These are phyloP conservation scores for Fusarium graminum DNA, from an alignment of 2,329 filamentous ascomycete genomes.

Conservation along the genomic window DNA sequence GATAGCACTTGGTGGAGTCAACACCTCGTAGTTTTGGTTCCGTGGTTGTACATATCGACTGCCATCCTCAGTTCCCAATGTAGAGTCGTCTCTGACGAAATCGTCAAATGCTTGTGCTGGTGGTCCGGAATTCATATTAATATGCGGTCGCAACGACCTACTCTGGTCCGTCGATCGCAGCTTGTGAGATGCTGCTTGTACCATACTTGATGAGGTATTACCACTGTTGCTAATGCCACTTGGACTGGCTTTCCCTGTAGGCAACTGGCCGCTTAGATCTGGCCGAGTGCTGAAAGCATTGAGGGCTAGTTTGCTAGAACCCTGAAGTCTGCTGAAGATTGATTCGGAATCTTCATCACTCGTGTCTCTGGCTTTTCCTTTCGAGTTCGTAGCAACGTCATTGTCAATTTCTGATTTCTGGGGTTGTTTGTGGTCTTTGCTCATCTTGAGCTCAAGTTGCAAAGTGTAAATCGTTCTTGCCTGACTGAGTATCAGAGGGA, in stretches of 20 bases:
- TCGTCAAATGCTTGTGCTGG: slow-evolving; percentile 52
- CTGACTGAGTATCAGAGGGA: not conserved
- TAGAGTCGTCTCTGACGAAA: slow-evolving; percentile 34
- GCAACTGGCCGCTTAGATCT: slow-evolving; percentile 29
- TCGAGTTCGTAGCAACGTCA: slow-evolving; percentile 18
- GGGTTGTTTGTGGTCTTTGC: slow-evolving; percentile 19
- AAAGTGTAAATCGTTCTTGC: not conserved
- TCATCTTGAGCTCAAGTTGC: slow-evolving; percentile 27
- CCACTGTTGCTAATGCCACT: slow-evolving; percentile 30
- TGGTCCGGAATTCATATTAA: slow-evolving; percentile 44
- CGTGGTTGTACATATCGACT: not conserved
- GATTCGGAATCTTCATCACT: slow-evolving; percentile 25
- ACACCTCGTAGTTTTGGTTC: not conserved
- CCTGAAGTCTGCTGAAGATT: slow-evolving; percentile 46
- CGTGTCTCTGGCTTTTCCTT: slow-evolving; percentile 41
- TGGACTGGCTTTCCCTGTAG: slow-evolving; percentile 41
- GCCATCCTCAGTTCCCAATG: slow-evolving; percentile 20
- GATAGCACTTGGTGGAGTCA: slow-evolving; percentile 5
- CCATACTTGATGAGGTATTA: slow-evolving; percentile 28
- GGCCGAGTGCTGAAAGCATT: slow-evolving; percentile 44
- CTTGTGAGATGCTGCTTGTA: slow-evolving; percentile 44
- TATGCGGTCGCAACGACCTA: slow-evolving; percentile 36
- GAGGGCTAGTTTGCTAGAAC: slow-evolving; percentile 48
- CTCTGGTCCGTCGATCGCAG: slow-evolving; percentile 27
- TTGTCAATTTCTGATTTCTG: slow-evolving; percentile 5